Evolutionary conservation across 306 rosid species (phyloP), one percentile per base, ranked within the genome.

Genomic region (Cucurbita pepo): DNA sequence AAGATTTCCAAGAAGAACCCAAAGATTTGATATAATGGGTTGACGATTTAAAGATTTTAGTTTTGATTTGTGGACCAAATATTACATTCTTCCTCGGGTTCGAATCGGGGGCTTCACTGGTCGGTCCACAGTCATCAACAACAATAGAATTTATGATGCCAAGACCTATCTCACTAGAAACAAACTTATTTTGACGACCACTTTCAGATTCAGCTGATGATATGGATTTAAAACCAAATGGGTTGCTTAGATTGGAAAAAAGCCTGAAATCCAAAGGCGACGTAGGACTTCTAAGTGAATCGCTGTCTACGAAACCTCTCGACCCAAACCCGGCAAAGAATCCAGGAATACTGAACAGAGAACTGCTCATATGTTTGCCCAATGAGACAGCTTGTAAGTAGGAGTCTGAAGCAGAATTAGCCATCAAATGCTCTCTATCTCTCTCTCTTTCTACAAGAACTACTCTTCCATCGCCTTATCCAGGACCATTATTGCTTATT

Each of bases 271-370:
- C 97, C 36, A 89, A 79, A 76, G 96, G 91, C 76, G 95, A 89
- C 25, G 94, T 86, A 62, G 97, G 96, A 69, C 97, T 92, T 85
- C 90, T 81, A 15, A 75, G 82, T 8, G 91, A 88, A 79, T 88
- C 95, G 18, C 85, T 77, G 40, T 91, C 91, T 3, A 81, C 75
- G 38, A 81, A 83, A 48, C 82, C 78, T 78, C 84, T 91, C 7
- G 79, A 73, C 55, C 83, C 76, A 76, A 82, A 69, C 44, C 97
- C 94, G 7, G 84, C 73, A 60, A 85, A 79, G 80, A 84, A 91
- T 81, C 91, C 89, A 67, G 89, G 81, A 72, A 81, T 81, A 60
- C 81, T 80, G 86, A 89, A 86, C 66, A 86, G 55, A 41, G 94
- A 85, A 81, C 84, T 81, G 79, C 88, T 79, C 76, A 60, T 73